Conservation (phyloP, 768 basidiomycete species). For the Kwoniella sp. region DNA sequence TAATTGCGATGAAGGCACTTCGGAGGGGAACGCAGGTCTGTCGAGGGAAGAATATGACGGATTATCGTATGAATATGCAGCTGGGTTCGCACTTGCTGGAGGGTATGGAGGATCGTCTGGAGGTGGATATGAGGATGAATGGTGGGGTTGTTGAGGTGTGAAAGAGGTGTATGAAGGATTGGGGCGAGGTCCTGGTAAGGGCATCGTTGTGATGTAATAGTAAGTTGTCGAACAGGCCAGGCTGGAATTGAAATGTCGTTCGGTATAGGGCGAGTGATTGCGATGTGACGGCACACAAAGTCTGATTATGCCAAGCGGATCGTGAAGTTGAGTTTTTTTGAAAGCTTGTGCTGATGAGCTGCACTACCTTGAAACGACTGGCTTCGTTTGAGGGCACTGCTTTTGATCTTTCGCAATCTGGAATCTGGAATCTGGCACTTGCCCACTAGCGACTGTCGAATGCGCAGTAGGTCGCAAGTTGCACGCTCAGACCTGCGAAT, state of each 20-base stretch:
- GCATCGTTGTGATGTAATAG: constrained; percentile 5
- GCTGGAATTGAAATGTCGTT: background rate
- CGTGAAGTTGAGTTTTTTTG: no score
- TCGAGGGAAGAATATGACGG: constrained; percentile 6
- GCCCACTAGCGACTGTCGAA: background rate
- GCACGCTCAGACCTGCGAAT: no score
- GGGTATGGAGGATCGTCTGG: background rate
- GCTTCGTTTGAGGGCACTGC: no score
- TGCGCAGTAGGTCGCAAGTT: constrained; percentile 2
- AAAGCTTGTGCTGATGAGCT: no score
- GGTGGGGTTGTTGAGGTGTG: background rate
- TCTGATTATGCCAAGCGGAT: no score
- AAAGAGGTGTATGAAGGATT: constrained; percentile 12
- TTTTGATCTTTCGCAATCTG: background rate
- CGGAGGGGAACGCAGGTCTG: constrained; percentile 1
- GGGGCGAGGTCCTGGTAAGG: constrained; percentile 18
- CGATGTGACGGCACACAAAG: background rate
- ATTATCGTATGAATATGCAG: background rate
- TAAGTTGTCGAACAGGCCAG: background rate
- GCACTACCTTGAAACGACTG: no score
- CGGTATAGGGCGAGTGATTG: background rate
- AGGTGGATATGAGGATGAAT: background rate
- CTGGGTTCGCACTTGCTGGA: background rate
- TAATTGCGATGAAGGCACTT: constrained; percentile 4
- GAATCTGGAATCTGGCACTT: no score